Percentiles rank a stretch among this genome's conserved stretches.
These are phyloP conservation scores for Avena eriantha DNA, from an alignment of 176 grass and related monocot species.

Conservation along the genomic window DNA sequence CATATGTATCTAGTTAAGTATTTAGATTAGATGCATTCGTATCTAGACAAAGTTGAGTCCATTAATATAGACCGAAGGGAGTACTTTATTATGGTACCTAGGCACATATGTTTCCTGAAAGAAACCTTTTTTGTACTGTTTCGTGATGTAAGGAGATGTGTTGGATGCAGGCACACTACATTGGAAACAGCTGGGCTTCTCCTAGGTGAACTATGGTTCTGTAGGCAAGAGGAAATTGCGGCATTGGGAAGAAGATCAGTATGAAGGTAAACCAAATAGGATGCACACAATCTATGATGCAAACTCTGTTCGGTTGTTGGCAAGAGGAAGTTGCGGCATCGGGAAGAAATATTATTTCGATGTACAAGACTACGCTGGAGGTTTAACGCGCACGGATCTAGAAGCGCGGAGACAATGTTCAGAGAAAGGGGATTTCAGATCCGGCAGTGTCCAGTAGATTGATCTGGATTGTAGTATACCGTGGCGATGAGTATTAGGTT, in stretches of 20 bases:
- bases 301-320: neutral
- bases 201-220: neutral
- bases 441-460: neutral
- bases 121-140: neutral
- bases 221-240: too few relatives aligned
- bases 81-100: neutral
- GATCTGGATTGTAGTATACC: too few relatives aligned
- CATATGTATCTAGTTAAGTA: too few relatives aligned
- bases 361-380: neutral
- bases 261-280: neutral
- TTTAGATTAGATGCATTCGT: too few relatives aligned
- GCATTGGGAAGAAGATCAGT: neutral
- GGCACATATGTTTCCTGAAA: neutral
- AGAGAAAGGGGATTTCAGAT: neutral
- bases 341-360: neutral
- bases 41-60: too few relatives aligned
- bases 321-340: neutral
- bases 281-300: neutral
- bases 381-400: neutral
- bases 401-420: too few relatives aligned
- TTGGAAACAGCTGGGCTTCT: neutral
- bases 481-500: too few relatives aligned
- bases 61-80: too few relatives aligned
- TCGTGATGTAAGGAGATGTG: neutral
- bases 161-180: neutral